Percentiles rank a stretch among this genome's conserved stretches.
These are phyloP conservation scores for Halophytophthora polymorphica DNA, from an alignment of 352 stramenopile genomes.

Conservation along the genomic window DNA sequence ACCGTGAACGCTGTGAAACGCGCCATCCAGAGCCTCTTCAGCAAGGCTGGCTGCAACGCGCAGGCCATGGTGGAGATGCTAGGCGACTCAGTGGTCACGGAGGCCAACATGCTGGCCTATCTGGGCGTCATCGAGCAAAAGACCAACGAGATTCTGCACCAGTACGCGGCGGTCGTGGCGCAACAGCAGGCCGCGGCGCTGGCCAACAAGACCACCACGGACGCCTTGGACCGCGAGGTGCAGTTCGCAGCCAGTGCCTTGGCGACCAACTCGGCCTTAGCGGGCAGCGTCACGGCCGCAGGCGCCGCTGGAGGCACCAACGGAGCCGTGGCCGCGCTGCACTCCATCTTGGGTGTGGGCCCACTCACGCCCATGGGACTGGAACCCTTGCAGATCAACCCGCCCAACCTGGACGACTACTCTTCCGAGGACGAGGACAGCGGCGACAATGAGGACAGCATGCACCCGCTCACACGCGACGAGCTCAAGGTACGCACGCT, in stretches of 20 bases:
- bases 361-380: slow-evolving; percentile 88
- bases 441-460: slow-evolving; percentile 82
- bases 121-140: slow-evolving; percentile 94
- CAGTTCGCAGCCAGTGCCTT: slow-evolving; percentile 28
- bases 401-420: slow-evolving; percentile 93
- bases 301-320: slow-evolving; percentile 17
- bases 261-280: slow-evolving; percentile 6
- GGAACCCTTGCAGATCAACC: slow-evolving; percentile 91
- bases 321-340: slow-evolving; percentile 27
- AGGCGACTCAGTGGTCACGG: slow-evolving; percentile 86
- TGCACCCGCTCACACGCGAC: slow-evolving; percentile 88
- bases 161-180: slow-evolving; percentile 61
- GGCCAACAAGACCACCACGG: slow-evolving; percentile 26
- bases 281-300: slow-evolving; percentile 3
- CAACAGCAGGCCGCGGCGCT: slow-evolving; percentile 40
- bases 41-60: slow-evolving; percentile 78
- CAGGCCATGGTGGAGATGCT: slow-evolving; percentile 85
- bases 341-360: slow-evolving; percentile 78
- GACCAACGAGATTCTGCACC: slow-evolving; percentile 91
- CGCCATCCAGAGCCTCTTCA: slow-evolving; percentile 72
- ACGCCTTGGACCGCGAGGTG: slow-evolving; percentile 44
- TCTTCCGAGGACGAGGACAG: slow-evolving; percentile 89
- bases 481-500: slow-evolving; percentile 92
- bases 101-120: slow-evolving; percentile 95
- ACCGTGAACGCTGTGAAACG: slow-evolving; percentile 90